Base-by-base conservation (phyloP, 129 eudicot genomes). In the Rutidosis leptorrhynchoides region DNA sequence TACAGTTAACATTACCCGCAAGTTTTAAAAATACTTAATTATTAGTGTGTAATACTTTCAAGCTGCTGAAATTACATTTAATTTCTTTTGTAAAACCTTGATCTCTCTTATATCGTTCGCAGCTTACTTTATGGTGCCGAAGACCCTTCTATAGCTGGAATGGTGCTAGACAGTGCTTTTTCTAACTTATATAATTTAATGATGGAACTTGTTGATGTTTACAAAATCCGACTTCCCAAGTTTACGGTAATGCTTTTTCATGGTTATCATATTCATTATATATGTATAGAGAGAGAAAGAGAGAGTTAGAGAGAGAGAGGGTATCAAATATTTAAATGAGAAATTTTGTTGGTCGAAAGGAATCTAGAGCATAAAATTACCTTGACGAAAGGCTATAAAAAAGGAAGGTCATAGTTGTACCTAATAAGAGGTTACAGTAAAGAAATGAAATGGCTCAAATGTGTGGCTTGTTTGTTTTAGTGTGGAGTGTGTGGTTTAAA, bases 111-210 rank as follows among this genome's bases (percentile, higher is more conserved):
- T 64, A 20, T 37, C 58, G 49, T 73, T n/a, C n/a, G 58, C n/a
- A 57, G 96, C 92, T 82, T 93, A 56, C 87, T 93, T 42, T 93
- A 93, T 82, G 98, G 92, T 48, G 94, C 98, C 19, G 91, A 93
- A 74, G 98, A 93, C 69, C 98, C 98, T 73, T 93, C 96, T 59
- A 88, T 93, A 55, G 88, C 96, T 73, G 98, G 96, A 72, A 88
- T 93, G 95, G 98, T 93, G 62, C 69, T 93, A 70, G 98, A 93
- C 80, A 93, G 98, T 80, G 90, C 98, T 58, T 93, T 93, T 80
- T 88, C 98, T 15, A 86, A 88, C 74, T 80, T 93, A 51, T 86
- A 83, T 77, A 63, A 84, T 79, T 83, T 93, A 29, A 93, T 93
- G 98, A 79, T 93, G 89, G 98, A 93, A 80, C 95, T 93, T 33